Evolutionary conservation across 306 rosid genomes (phyloP).

Genomic region (Cucumis cinereus): DNA sequence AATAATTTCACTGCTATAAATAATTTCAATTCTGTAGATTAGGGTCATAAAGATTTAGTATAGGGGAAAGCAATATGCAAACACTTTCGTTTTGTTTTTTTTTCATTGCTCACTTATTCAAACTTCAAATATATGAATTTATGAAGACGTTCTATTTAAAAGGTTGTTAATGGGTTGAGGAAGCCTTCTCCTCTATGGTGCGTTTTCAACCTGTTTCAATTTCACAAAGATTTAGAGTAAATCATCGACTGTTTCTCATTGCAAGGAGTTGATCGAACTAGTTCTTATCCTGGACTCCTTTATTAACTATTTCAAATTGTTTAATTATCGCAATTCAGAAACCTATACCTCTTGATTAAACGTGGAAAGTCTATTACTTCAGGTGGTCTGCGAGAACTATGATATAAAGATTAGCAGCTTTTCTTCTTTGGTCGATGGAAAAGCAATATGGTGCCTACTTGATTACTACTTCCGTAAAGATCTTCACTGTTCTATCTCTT

Average conservation of each 20-base stretch:
- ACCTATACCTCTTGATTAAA: too few relatives aligned
- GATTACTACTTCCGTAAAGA: slow-evolving; percentile 79
- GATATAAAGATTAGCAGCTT: slow-evolving; percentile 39
- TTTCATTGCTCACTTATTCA: background rate
- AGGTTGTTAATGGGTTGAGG: background rate
- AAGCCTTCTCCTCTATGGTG: background rate
- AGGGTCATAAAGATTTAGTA: background rate
- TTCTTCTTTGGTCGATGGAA: slow-evolving; percentile 75
- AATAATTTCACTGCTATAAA: background rate
- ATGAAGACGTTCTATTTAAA: background rate
- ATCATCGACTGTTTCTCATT: background rate
- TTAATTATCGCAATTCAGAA: background rate
- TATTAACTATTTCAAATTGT: background rate
- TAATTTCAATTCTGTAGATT: background rate
- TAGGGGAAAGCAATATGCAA: background rate
- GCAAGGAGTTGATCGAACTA: background rate
- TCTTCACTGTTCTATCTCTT: slow-evolving; percentile 44
- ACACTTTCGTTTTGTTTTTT: background rate
- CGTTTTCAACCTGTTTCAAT: background rate
- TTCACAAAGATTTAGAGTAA: background rate
- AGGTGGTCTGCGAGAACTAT: slow-evolving; percentile 74
- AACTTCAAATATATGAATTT: background rate
- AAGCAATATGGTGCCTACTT: slow-evolving; percentile 94
- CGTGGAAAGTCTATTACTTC: slow-evolving; percentile 3
- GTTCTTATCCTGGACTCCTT: background rate